Percentiles rank a stretch among this genome's conserved stretches.
Evolutionary conservation across 345 rosid genomes (phyloP).

Genomic region (Nephelium lappaceum): DNA sequence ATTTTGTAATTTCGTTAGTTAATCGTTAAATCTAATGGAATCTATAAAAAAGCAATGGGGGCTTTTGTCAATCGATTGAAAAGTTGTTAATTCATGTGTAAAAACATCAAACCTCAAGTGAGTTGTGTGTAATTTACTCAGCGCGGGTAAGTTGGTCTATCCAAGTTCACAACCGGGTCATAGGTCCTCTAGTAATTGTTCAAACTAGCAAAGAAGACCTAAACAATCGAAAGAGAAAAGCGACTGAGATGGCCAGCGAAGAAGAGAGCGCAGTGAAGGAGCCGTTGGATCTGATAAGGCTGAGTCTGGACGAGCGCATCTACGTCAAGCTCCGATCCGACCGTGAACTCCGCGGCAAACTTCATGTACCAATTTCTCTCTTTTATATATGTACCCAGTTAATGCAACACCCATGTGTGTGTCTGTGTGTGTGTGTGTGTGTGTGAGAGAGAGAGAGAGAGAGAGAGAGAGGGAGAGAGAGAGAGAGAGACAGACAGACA

Average conservation of each 20-base stretch:
- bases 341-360: conserved; percentile 99
- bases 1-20: no score
- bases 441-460: no score
- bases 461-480: no score
- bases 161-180: background rate
- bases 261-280: conserved; percentile 98
- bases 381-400: background rate
- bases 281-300: conserved; percentile 95
- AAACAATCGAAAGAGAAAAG: background rate
- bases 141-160: background rate
- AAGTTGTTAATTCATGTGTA: no score
- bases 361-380: conserved; percentile 52
- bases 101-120: no score
- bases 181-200: background rate
- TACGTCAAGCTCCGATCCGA: conserved; percentile 99
- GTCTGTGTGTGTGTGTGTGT: background rate
- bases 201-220: background rate
- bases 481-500: no score
- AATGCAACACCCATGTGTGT: background rate
- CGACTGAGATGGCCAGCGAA: conserved; percentile 68
- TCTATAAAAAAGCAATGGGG: no score
- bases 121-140: background rate
- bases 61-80: no score
- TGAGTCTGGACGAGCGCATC: conserved; percentile 98
- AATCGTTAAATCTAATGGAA: no score